These are phyloP conservation scores for Pestalotiopsis fici DNA, from an alignment of 2,329 filamentous ascomycete genomes.

Conservation along the genomic window DNA sequence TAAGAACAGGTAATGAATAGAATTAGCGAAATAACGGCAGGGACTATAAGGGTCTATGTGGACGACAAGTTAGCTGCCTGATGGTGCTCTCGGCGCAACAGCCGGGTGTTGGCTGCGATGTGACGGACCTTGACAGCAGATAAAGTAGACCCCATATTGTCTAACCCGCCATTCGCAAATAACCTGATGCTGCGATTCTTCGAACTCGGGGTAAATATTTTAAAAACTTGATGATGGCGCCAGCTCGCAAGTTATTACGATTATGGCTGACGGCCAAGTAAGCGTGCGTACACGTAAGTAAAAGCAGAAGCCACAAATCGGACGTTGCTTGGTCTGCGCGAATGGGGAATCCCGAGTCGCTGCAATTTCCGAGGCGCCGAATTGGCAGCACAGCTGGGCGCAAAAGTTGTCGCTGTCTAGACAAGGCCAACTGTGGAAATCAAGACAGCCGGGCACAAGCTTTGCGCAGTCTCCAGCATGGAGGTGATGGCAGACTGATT, in stretches of 20 bases:
- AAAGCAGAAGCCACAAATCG: background rate
- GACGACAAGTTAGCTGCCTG: background rate
- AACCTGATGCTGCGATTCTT: background rate
- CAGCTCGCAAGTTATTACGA: background rate
- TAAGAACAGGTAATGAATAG: conserved; percentile 69
- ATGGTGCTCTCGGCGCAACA: background rate
- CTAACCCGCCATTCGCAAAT: background rate
- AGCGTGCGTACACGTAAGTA: background rate
- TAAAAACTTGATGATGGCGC: background rate
- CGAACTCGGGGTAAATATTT: background rate
- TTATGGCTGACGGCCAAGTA: background rate
- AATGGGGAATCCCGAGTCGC: background rate
- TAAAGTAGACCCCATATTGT: conserved; percentile 33
- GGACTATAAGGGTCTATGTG: conserved; percentile 66
- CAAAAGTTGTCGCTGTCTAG: background rate
- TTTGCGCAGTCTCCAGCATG: background rate
- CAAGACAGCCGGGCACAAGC: background rate
- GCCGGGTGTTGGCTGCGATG: background rate
- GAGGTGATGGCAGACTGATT: background rate
- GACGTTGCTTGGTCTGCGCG: background rate
- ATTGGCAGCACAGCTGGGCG: background rate
- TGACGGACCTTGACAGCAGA: conserved; percentile 35
- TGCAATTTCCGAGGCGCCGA: background rate
- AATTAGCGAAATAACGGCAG: conserved; percentile 69
- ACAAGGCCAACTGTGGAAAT: background rate